Evolutionary conservation across 768 basidiomycete genomes (phyloP).

Genomic region (Russula abietina): DNA sequence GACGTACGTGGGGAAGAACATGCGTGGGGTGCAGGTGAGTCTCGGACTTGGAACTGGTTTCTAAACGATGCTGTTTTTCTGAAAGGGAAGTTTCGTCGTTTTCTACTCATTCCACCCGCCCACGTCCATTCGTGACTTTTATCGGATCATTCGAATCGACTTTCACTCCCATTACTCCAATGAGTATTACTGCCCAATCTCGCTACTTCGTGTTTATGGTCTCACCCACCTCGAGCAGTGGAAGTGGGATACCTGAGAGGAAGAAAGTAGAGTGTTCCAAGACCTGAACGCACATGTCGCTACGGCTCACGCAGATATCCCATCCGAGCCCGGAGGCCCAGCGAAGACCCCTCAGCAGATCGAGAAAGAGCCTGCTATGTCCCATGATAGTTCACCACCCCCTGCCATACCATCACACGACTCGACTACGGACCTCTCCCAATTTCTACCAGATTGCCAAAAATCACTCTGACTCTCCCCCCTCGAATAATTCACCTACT

Average conservation of each 20-base stretch:
- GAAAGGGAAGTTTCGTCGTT: too few species aligned
- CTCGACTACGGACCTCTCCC: not conserved
- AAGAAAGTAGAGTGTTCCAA: slow-evolving; percentile 50
- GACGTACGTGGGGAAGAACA: too few species aligned
- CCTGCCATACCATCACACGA: not conserved
- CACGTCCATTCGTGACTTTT: slow-evolving; percentile 71
- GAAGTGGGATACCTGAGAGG: slow-evolving; percentile 86
- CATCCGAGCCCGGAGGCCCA: slow-evolving; percentile 24
- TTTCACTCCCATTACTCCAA: slow-evolving; percentile 90
- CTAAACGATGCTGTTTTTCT: slow-evolving; percentile 41
- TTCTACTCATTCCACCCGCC: slow-evolving; percentile 80
- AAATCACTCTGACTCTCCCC: too few species aligned
- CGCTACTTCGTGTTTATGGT: slow-evolving; percentile 90
- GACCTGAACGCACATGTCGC: slow-evolving; percentile 29
- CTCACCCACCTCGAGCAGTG: too few species aligned
- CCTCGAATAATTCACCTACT: too few species aligned
- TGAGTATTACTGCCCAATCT: slow-evolving; percentile 95
- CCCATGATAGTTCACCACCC: not conserved
- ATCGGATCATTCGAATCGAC: slow-evolving; percentile 89
- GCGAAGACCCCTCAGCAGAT: slow-evolving; percentile 10
- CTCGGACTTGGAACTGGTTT: not conserved
- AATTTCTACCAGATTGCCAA: too few species aligned
- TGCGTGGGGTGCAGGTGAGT: slow-evolving; percentile 81
- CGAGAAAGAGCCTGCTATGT: not conserved
- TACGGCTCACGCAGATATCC: slow-evolving; percentile 27